These are phyloP conservation scores for Saccharomycopsis malanga DNA, from an alignment of 805 yeast species.

Conservation along the genomic window DNA sequence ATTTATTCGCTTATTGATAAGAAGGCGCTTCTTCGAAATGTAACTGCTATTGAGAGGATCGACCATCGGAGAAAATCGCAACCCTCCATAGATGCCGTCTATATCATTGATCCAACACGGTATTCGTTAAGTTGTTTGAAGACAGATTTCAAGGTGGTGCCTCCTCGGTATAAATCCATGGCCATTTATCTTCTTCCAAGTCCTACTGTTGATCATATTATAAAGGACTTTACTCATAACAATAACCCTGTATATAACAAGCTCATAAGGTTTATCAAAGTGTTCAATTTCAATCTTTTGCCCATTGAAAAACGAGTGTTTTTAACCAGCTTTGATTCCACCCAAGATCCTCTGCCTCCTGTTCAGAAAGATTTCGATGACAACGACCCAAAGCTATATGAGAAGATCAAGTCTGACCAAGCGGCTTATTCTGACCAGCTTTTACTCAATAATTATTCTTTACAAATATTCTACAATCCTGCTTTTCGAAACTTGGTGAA, in stretches of 20 bases:
- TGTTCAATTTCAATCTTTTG: constrained; percentile 41
- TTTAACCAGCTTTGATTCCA: constrained; percentile 47
- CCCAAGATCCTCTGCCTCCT: constrained; percentile 15
- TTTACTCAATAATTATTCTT: constrained; percentile 36
- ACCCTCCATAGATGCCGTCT: constrained; percentile 68
- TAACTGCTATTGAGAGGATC: constrained; percentile 57
- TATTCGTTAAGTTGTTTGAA: constrained; percentile 69
- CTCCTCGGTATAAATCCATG: constrained; percentile 67
- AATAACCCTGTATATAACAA: constrained; percentile 25
- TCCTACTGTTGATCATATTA: constrained; percentile 27
- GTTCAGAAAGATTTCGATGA: constrained; percentile 16
- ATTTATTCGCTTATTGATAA: constrained; percentile 42
- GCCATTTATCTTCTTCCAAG: constrained; percentile 71
- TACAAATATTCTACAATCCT: constrained; percentile 66
- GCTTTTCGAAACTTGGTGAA: constrained; percentile 56
- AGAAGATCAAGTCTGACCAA: constrained; percentile 8
- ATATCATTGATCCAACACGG: constrained; percentile 62
- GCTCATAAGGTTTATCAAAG: constrained; percentile 29
- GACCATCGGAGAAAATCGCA: constrained; percentile 57
- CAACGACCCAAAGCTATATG: constrained; percentile 13
- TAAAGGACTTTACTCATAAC: constrained; percentile 9
- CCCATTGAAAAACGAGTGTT: constrained; percentile 71
- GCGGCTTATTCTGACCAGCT: constrained; percentile 6
- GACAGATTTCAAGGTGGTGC: constrained; percentile 60
- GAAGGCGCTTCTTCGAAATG: constrained; percentile 44